Conservation (phyloP, 1,284 basidiomycete species). For the Porogramme epimiltina region DNA sequence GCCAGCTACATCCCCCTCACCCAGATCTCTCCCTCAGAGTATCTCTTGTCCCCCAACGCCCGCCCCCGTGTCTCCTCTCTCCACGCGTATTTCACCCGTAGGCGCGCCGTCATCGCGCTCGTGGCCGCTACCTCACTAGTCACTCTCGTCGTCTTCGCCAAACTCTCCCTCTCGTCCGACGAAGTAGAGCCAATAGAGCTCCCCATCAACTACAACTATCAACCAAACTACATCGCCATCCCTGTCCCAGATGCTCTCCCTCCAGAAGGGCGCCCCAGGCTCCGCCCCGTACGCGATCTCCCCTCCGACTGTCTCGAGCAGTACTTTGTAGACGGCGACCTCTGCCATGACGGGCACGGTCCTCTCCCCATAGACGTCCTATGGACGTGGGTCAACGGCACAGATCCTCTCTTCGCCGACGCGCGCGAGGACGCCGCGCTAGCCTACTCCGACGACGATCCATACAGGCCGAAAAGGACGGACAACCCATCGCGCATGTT, state of each 20-base stretch:
- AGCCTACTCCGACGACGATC: constrained; percentile 21
- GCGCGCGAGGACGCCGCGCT: constrained; percentile 19
- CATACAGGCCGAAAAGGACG: constrained; percentile 24
- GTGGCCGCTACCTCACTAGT: constrained; percentile 21
- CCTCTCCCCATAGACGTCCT: constrained; percentile 28
- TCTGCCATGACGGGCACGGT: constrained; percentile 22
- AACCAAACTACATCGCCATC: constrained; percentile 27
- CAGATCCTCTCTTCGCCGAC: constrained; percentile 25
- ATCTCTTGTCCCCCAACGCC: not conserved
- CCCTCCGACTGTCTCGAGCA: constrained; percentile 26
- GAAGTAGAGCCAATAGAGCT: constrained; percentile 14
- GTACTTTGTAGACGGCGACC: constrained; percentile 23
- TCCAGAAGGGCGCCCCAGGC: constrained; percentile 10
- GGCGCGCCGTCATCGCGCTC: constrained; percentile 24
- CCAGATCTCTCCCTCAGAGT: constrained; percentile 20
- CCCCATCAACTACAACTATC: constrained; percentile 9
- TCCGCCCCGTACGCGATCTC: constrained; percentile 25
- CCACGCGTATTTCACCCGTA: constrained; percentile 16
- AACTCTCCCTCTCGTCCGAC: constrained; percentile 11
- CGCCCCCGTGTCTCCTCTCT: constrained; percentile 1
- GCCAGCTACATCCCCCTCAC: constrained; percentile 29
- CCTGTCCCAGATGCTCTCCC: constrained; percentile 18
- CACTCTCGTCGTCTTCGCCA: constrained; percentile 22
- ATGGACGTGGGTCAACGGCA: constrained; percentile 36
- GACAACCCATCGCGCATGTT: constrained; percentile 27